A percentile compares a stretch with the other conserved stretches of the same genome.
Evolutionary conservation across 2,329 filamentous ascomycete genomes (phyloP).

Genomic region (Neodidymelliopsis sp.): DNA sequence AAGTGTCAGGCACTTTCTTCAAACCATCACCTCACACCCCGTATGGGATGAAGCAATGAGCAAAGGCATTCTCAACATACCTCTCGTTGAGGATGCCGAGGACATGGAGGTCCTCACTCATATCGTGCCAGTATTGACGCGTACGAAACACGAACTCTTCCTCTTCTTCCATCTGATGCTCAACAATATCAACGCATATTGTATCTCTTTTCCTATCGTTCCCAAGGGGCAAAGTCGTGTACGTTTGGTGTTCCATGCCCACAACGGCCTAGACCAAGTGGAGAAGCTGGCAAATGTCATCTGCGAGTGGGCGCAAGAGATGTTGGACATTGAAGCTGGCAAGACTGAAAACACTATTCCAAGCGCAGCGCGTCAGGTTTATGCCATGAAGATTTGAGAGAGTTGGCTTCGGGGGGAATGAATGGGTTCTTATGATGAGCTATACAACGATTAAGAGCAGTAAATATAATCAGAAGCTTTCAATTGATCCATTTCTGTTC

Average conservation of each 20-base stretch:
- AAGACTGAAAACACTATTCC: not conserved
- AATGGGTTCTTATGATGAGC: too few species aligned
- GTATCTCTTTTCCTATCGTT: not conserved
- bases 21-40: not conserved
- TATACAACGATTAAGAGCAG: too few species aligned
- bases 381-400: too few species aligned
- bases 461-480: too few species aligned
- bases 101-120: not conserved
- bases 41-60: slow-evolving; percentile 11
- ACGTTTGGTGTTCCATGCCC: not conserved
- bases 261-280: not conserved
- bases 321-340: not conserved
- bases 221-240: not conserved
- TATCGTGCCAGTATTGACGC: not conserved
- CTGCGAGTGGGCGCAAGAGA: not conserved
- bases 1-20: not conserved
- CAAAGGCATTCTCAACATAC: slow-evolving; percentile 13
- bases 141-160: not conserved
- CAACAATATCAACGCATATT: not conserved
- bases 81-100: slow-evolving; percentile 9
- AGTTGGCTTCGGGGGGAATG: too few species aligned
- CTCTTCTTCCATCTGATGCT: not conserved
- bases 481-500: too few species aligned
- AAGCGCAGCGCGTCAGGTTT: not conserved
- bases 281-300: not conserved